Evolutionary conservation across 2,329 filamentous ascomycete species (phyloP).

Genomic region (Aspergillus piperis): DNA sequence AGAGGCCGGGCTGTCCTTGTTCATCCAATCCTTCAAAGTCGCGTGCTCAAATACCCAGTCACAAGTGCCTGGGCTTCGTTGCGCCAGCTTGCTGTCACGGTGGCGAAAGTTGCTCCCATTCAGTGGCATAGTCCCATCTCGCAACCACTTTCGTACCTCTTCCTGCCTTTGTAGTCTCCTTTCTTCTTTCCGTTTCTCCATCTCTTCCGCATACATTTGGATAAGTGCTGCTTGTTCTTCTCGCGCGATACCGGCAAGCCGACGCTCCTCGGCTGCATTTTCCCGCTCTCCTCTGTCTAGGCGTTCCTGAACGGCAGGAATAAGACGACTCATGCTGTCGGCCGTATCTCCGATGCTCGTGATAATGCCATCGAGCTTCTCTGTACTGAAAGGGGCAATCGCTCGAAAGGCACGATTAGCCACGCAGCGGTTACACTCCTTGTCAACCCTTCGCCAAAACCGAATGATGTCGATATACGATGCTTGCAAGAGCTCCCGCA

Average conservation of each 20-base stretch:
- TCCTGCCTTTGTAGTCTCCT: slow-evolving; percentile 1
- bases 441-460: not conserved
- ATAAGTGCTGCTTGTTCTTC: not conserved
- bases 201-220: not conserved
- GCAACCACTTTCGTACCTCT: slow-evolving; percentile 1
- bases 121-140: not conserved
- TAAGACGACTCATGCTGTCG: not conserved
- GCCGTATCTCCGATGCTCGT: not conserved
- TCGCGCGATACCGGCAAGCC: slow-evolving; percentile 1
- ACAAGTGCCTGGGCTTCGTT: not conserved
- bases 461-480: not conserved
- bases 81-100: not conserved
- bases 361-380: not conserved
- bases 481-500: not conserved
- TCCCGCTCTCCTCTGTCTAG: not conserved
- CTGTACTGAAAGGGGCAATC: not conserved
- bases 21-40: not conserved
- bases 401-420: slow-evolving; percentile 1
- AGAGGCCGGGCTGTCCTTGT: not conserved
- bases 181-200: not conserved
- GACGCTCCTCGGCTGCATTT: slow-evolving; percentile 1
- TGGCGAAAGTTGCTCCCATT: slow-evolving; percentile 5
- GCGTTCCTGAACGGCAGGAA: not conserved
- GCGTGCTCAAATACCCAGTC: not conserved
- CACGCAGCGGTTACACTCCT: not conserved